phyloP scores from a whole-genome alignment of 352 stramenopile species.

The Globisporangium okanoganense region DNA sequence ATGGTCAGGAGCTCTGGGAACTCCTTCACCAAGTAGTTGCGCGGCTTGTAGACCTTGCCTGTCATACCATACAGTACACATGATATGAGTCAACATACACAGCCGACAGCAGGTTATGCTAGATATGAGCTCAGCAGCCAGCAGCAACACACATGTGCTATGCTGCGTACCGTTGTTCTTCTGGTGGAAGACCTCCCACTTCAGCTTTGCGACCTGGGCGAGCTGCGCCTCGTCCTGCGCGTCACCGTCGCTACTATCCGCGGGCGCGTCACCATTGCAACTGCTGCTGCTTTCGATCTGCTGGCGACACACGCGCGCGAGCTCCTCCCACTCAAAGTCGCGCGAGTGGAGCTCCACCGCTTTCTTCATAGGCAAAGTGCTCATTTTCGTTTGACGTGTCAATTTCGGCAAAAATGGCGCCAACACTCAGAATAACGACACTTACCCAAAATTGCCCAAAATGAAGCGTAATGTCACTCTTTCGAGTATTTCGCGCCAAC shows the following conservation, averaged over 20 bases:
- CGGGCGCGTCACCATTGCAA: not conserved
- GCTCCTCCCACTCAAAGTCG: conserved; percentile 76
- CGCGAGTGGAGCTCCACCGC: conserved; percentile 67
- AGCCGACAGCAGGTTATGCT: not conserved
- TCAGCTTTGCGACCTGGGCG: conserved; percentile 48
- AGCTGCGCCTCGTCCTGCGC: conserved; percentile 24
- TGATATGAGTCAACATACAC: not conserved
- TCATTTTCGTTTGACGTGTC: too few species aligned
- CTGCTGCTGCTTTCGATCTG: conserved; percentile 11
- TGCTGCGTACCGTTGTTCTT: conserved; percentile 54
- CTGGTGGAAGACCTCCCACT: conserved; percentile 77
- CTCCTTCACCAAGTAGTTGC: conserved; percentile 78
- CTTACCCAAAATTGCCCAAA: too few species aligned
- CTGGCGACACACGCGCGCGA: conserved; percentile 41
- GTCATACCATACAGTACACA: not conserved
- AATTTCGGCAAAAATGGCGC: too few species aligned
- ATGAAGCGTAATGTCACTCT: too few species aligned
- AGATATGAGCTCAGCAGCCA: not conserved
- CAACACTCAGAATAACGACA: not conserved
- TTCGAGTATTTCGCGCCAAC: too few species aligned
- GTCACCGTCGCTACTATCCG: not conserved
- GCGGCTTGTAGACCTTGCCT: conserved; percentile 82
- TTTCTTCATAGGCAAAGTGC: conserved; percentile 6
- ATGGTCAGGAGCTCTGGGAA: conserved; percentile 62
- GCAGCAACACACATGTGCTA: not conserved